Conservation (phyloP, 805 yeast species). For the Scheffersomyces lignosus region DNA sequence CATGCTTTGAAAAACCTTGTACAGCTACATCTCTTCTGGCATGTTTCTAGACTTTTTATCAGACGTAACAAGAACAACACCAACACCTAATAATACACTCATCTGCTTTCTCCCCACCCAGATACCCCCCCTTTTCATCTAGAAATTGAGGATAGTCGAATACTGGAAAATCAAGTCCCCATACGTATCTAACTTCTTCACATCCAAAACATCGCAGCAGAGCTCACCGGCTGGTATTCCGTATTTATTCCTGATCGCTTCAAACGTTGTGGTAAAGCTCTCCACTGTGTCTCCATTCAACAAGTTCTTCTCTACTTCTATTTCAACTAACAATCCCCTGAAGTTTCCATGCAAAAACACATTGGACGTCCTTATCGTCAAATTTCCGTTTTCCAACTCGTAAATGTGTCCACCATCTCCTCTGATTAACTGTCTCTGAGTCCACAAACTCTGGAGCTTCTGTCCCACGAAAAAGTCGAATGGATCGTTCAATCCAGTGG, state of each 20-base stretch:
- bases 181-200: constrained; percentile 23
- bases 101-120: too few relatives aligned
- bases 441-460: constrained; percentile 71
- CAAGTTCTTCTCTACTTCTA: constrained; percentile 34
- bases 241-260: constrained; percentile 28
- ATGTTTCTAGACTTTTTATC: too few relatives aligned
- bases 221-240: constrained; percentile 42
- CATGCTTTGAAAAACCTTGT: too few relatives aligned
- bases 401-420: constrained; percentile 77
- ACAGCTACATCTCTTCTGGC: too few relatives aligned
- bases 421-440: constrained; percentile 61
- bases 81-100: too few relatives aligned
- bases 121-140: too few relatives aligned
- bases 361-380: constrained; percentile 64
- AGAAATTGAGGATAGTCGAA: constrained; percentile 41
- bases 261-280: constrained; percentile 17
- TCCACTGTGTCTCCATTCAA: neutral
- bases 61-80: too few relatives aligned
- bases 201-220: constrained; percentile 31
- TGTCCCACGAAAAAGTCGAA: constrained; percentile 55
- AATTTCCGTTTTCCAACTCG: constrained; percentile 51
- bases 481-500: constrained; percentile 55
- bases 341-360: constrained; percentile 73
- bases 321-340: constrained; percentile 66
- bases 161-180: constrained; percentile 46